These are phyloP conservation scores for Cercospora brassicicola DNA, from an alignment of 2,329 filamentous ascomycete genomes.

Conservation along the genomic window DNA sequence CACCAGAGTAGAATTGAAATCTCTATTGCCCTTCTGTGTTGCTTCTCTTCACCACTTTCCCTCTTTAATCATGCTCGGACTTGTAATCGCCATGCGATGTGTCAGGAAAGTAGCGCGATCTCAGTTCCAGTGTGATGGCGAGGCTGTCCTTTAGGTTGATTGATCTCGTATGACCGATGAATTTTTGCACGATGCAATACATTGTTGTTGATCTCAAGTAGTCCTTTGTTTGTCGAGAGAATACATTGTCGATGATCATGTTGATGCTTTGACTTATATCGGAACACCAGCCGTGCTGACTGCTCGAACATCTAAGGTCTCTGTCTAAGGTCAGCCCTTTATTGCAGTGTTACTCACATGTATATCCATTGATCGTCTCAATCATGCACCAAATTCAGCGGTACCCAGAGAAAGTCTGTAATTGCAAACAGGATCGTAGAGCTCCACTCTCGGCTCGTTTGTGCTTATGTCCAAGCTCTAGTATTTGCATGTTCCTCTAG, in stretches of 20 bases:
- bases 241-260: not conserved
- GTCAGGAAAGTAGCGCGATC: not conserved
- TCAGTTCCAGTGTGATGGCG: not conserved
- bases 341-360: not conserved
- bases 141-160: not conserved
- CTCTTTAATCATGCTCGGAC: not conserved
- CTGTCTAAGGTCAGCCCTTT: not conserved
- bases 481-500: not conserved
- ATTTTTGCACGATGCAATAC: not conserved
- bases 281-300: not conserved
- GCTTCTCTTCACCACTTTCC: not conserved
- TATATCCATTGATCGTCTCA: not conserved
- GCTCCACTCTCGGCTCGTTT: not conserved
- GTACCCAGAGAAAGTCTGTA: not conserved
- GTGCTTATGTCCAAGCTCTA: not conserved
- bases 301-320: not conserved
- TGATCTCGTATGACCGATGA: not conserved
- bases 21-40: not conserved
- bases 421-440: not conserved
- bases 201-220: too few species aligned
- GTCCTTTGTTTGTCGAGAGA: not conserved
- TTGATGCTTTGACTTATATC: not conserved
- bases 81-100: not conserved
- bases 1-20: not conserved
- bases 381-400: not conserved